These are phyloP conservation scores for Gossypium lobatum DNA, from an alignment of 441 rosid species.

Conservation along the genomic window DNA sequence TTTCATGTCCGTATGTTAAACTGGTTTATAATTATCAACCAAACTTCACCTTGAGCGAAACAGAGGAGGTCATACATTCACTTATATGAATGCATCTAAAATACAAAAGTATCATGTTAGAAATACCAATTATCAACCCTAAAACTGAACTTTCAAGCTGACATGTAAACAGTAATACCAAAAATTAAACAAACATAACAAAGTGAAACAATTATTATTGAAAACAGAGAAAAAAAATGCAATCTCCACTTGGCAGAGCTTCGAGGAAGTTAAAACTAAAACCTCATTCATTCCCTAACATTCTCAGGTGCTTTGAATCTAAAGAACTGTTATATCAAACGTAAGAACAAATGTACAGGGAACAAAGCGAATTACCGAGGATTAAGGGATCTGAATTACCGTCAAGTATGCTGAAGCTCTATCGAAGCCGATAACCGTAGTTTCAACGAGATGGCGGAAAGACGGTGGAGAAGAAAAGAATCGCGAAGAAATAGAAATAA, in stretches of 20 bases:
- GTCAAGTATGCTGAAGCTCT: background rate
- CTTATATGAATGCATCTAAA: background rate
- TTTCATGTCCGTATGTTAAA: background rate
- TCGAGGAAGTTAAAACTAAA: conserved; percentile 1
- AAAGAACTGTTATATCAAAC: background rate
- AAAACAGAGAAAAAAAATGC: background rate
- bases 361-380: conserved; percentile 14
- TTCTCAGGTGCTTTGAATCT: background rate
- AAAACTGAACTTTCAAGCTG: conserved; percentile 7
- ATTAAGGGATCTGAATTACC: conserved; percentile 24
- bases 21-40: background rate
- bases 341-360: background rate
- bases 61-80: background rate
- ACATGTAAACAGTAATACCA: background rate
- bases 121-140: conserved; percentile 12
- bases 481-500: background rate
- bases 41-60: background rate
- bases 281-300: background rate
- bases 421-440: conserved; percentile 17
- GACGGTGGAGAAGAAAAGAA: background rate
- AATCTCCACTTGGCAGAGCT: conserved; percentile 4
- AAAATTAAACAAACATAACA: background rate
- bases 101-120: background rate
- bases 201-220: background rate
- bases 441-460: conserved; percentile 3